phyloP scores from a whole-genome alignment of 495 filamentous ascomycete genomes.

The Trichoderma gamsii region DNA sequence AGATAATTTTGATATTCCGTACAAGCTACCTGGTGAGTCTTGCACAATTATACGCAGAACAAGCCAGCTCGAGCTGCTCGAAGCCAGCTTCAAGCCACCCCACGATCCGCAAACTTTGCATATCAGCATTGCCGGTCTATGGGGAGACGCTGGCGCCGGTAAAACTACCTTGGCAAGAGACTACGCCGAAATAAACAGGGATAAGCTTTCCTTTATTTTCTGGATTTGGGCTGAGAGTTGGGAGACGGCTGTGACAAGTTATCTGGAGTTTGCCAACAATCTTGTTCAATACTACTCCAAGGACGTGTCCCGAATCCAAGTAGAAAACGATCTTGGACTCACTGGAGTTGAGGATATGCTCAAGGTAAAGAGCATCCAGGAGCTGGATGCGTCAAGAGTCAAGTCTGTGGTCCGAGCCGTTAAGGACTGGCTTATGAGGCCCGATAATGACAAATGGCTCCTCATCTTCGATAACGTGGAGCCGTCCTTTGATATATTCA shows the following conservation, averaged over 20 bases:
- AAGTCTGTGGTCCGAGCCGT: conserved; percentile 15
- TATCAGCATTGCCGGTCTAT: conserved; percentile 9
- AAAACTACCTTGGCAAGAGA: conserved; percentile 15
- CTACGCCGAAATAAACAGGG: neutral
- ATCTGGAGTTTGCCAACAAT: conserved; percentile 14
- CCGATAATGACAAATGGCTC: conserved; percentile 14
- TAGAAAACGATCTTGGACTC: conserved; percentile 14
- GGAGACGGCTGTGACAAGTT: conserved; percentile 17
- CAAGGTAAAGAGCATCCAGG: conserved; percentile 9
- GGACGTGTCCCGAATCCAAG: neutral
- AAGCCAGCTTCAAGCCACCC: neutral
- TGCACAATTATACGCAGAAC: neutral
- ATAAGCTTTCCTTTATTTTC: conserved; percentile 11
- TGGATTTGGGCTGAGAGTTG: conserved; percentile 17
- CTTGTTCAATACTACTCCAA: conserved; percentile 14
- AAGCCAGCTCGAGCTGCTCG: neutral
- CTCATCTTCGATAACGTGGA: conserved; percentile 17
- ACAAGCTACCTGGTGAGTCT: conserved; percentile 4
- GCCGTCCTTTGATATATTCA: conserved; percentile 12
- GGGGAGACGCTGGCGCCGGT: conserved; percentile 3
- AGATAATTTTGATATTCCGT: neutral
- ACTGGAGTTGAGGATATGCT: conserved; percentile 15
- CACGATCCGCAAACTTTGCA: conserved; percentile 3
- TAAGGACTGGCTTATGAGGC: conserved; percentile 18
- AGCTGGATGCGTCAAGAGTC: conserved; percentile 10